phyloP scores from a whole-genome alignment of 805 yeast species.

The Novakomyces olei region DNA sequence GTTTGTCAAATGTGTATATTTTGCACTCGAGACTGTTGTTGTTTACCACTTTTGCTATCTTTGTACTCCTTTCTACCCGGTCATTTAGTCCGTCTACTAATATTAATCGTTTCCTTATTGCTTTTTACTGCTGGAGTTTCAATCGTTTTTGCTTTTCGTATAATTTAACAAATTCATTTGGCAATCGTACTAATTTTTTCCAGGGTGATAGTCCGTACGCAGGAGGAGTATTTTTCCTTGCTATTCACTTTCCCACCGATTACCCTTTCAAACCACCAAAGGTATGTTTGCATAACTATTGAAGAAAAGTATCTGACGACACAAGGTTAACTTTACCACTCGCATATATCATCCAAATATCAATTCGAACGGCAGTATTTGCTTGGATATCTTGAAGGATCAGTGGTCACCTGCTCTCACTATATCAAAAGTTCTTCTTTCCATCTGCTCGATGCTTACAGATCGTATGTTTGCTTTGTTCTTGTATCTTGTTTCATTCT shows the following conservation, averaged over 20 bases:
- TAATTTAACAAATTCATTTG: neutral
- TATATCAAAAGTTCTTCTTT: slow-evolving; percentile 78
- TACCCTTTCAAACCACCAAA: slow-evolving; percentile 98
- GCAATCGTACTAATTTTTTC: neutral
- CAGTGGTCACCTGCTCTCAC: slow-evolving; percentile 99
- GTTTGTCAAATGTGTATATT: no score
- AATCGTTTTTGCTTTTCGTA: neutral
- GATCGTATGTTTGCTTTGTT: no score
- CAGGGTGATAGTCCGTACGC: slow-evolving; percentile 59
- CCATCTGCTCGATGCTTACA: slow-evolving; percentile 58
- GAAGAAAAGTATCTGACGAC: slow-evolving; percentile 1
- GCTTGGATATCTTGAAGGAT: slow-evolving; percentile 89
- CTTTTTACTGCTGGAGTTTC: neutral
- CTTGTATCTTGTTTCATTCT: no score
- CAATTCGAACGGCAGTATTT: slow-evolving; percentile 85
- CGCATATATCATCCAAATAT: slow-evolving; percentile 95
- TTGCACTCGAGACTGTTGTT: no score
- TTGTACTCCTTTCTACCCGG: no score
- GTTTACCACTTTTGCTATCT: no score
- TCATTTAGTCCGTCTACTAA: no score
- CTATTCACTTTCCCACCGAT: slow-evolving; percentile 96
- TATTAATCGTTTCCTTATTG: no score
- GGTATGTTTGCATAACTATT: slow-evolving; percentile 14
- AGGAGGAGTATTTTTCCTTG: slow-evolving; percentile 87
- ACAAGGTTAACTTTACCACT: slow-evolving; percentile 57